These are phyloP conservation scores for Fragosphaeria purpurea DNA, from an alignment of 2,329 filamentous ascomycete genomes.

Conservation along the genomic window DNA sequence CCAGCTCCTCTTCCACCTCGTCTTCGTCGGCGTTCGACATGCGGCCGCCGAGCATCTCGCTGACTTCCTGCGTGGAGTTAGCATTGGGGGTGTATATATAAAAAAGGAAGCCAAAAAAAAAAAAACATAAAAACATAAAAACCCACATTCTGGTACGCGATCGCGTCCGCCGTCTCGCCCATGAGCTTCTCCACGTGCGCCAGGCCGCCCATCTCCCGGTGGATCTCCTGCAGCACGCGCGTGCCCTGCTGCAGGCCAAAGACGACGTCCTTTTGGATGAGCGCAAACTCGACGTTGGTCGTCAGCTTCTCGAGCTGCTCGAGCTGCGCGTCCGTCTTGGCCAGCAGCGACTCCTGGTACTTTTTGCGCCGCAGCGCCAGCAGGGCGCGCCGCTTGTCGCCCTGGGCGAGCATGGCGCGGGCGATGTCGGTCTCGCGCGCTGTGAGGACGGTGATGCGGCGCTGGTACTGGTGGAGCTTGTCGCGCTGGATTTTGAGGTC, in stretches of 20 bases:
- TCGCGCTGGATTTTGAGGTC: conserved; percentile 97
- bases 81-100: not conserved
- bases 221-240: conserved; percentile 78
- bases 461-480: conserved; percentile 92
- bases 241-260: conserved; percentile 91
- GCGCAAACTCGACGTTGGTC: conserved; percentile 83
- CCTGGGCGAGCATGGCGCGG: conserved; percentile 65
- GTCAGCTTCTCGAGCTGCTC: conserved; percentile 86
- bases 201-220: conserved; percentile 90
- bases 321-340: conserved; percentile 88
- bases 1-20: conserved; percentile 92
- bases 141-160: conserved; percentile 77
- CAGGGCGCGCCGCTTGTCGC: conserved; percentile 72
- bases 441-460: conserved; percentile 76
- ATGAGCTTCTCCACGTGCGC: conserved; percentile 92
- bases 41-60: conserved; percentile 75
- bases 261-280: conserved; percentile 92
- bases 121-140: not conserved
- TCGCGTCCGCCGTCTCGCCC: conserved; percentile 82
- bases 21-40: conserved; percentile 95
- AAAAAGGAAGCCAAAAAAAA: not conserved
- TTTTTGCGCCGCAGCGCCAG: conserved; percentile 90
- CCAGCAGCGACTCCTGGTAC: conserved; percentile 83
- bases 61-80: conserved; percentile 59
- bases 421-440: conserved; percentile 81